A percentile compares a stretch with the other conserved stretches of the same genome.
Evolutionary conservation across 2,329 filamentous ascomycete species (phyloP).

Genomic region (Davidsoniella neocaledoniae): DNA sequence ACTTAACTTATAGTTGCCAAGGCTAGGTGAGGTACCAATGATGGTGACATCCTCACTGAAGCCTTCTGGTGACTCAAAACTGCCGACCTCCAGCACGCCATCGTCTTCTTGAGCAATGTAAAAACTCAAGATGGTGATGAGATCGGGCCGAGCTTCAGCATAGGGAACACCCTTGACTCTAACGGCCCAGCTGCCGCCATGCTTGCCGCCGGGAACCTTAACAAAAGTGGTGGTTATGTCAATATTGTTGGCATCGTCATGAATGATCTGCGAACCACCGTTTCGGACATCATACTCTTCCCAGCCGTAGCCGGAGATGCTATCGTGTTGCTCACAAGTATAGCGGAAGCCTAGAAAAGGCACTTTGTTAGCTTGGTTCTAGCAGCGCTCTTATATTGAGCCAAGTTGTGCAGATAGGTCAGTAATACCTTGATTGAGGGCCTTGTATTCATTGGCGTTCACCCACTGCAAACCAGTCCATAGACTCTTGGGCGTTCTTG

Average conservation of each 20-base stretch:
- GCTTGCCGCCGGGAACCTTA: constrained; percentile 69
- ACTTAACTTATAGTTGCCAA: constrained; percentile 67
- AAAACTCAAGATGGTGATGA: constrained; percentile 66
- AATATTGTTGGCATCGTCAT: constrained; percentile 73
- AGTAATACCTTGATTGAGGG: constrained; percentile 55
- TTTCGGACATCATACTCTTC: constrained; percentile 85
- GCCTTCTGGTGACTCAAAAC: constrained; percentile 27
- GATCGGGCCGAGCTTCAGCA: constrained; percentile 45
- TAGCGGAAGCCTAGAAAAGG: constrained; percentile 35
- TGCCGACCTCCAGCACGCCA: constrained; percentile 39
- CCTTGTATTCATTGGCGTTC: constrained; percentile 60
- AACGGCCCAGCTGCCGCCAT: constrained; percentile 86
- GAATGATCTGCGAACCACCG: constrained; percentile 78
- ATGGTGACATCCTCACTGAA: constrained; percentile 48
- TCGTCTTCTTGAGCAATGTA: constrained; percentile 71
- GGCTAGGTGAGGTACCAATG: constrained; percentile 48
- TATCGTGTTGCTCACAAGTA: constrained; percentile 89
- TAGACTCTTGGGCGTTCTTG: constrained; percentile 65
- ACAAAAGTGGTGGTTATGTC: constrained; percentile 89
- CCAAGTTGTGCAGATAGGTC: constrained; percentile 55
- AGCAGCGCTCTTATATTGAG: neutral
- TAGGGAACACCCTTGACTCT: constrained; percentile 69
- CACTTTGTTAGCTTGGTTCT: neutral
- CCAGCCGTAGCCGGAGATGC: constrained; percentile 93
- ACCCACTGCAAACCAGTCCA: constrained; percentile 79